Percentiles rank a stretch among this genome's conserved stretches.
These are phyloP conservation scores for Pythium aphanidermatum DNA, from an alignment of 352 stramenopile genomes.

Conservation along the genomic window DNA sequence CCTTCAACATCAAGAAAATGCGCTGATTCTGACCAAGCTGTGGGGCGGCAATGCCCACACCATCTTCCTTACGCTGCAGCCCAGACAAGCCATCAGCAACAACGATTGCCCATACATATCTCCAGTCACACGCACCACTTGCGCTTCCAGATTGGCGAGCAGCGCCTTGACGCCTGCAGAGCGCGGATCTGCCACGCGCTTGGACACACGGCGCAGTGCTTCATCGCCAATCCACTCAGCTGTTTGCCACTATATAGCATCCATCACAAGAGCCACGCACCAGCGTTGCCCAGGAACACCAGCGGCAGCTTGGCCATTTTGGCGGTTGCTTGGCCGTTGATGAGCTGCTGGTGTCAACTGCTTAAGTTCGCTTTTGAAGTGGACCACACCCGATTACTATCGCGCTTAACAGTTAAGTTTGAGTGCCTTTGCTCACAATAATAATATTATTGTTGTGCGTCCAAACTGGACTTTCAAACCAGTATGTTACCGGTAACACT, in stretches of 20 bases:
- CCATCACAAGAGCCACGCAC: conserved; percentile 18
- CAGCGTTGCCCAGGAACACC: conserved; percentile 68
- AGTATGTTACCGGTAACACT: too few species aligned
- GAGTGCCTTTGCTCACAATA: too few species aligned
- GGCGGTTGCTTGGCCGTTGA: not conserved
- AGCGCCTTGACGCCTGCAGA: conserved; percentile 40
- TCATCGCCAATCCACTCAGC: not conserved
- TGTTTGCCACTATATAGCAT: conserved; percentile 1
- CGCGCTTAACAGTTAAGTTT: too few species aligned
- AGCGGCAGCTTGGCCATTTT: conserved; percentile 33
- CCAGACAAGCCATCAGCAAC: not conserved
- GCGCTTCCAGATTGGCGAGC: conserved; percentile 51
- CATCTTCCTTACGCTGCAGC: conserved; percentile 47
- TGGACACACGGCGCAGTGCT: conserved; percentile 70
- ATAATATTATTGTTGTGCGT: too few species aligned
- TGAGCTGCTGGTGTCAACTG: not conserved
- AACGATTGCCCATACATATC: not conserved
- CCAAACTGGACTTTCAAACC: too few species aligned
- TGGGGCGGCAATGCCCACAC: conserved; percentile 69
- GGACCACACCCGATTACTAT: too few species aligned
- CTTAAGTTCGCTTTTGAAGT: too few species aligned
- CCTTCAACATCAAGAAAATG: conserved; percentile 81
- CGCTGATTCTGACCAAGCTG: conserved; percentile 72
- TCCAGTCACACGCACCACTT: conserved; percentile 41
- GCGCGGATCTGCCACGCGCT: conserved; percentile 49